These are phyloP conservation scores for Immersiella caudata DNA, from an alignment of 495 filamentous ascomycete species.

Conservation along the genomic window DNA sequence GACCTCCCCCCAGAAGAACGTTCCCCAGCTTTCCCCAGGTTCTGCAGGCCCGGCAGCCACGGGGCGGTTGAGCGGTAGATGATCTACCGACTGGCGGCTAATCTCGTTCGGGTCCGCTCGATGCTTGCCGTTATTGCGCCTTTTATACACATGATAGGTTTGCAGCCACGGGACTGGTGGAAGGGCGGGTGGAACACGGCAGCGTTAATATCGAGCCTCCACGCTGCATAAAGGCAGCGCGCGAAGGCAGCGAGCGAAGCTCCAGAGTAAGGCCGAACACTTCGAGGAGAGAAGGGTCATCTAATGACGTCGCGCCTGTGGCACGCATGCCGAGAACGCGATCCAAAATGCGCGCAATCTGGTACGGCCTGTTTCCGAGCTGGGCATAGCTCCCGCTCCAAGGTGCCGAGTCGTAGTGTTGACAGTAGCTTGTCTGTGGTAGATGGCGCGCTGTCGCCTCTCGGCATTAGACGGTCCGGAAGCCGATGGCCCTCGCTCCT, in stretches of 20 bases:
- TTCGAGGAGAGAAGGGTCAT: neutral
- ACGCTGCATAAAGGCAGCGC: neutral
- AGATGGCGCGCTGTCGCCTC: neutral
- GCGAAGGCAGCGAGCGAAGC: neutral
- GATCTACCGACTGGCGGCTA: constrained; percentile 14
- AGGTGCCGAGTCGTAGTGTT: neutral
- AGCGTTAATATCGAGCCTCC: neutral
- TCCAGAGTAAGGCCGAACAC: neutral
- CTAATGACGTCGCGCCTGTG: neutral
- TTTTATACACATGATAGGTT: neutral
- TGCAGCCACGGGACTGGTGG: neutral
- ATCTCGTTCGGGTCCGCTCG: neutral
- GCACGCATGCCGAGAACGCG: neutral
- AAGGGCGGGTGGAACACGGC: neutral
- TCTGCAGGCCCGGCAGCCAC: neutral
- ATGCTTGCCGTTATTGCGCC: neutral
- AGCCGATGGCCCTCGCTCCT: neutral
- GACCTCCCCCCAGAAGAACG: neutral
- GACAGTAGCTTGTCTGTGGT: neutral
- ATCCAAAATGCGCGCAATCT: neutral
- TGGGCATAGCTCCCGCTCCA: neutral
- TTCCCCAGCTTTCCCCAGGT: constrained; percentile 20
- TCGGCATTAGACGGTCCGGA: neutral
- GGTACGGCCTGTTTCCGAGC: neutral
- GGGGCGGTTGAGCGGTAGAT: constrained; percentile 8